Base-by-base conservation (phyloP, 805 yeast genomes). In the Ogataea philodendri region DNA sequence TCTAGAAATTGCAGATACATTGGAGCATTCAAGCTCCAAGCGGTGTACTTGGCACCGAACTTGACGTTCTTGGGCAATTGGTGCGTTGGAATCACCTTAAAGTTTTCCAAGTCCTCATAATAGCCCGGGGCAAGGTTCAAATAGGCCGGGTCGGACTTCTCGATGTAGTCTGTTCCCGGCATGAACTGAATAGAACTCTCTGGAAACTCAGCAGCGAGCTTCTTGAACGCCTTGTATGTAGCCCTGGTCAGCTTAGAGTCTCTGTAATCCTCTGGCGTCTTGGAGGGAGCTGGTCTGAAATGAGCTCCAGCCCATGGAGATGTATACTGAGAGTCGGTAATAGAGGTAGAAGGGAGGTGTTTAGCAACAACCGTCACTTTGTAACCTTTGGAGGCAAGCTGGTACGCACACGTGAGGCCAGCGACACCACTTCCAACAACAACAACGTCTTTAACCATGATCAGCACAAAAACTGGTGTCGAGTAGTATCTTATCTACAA, bases 281-380 rank as follows among this genome's bases (percentile, higher is more conserved):
- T 62, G 32, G 75, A 66, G 5, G 88, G 88, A 42, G 70, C 71
- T 2, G 88, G 87, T 44, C 88, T 62, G 57, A 69, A 81, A 54
- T 81, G 86, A 1, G 89, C 89, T 11, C 89, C 89, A 0, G 88
- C 88, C 86, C 85, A 81, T 2, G 81, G 71, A 0, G 86, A 79
- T 4, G 88, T 78, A 75, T 42, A 34, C 44, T 48, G 31, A 1
- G 60, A 51, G 32, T 51, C 42, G 25, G 15, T 30, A 22, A 39
- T 18, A n/a, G 44, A 46, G 16, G 39, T 58, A 24, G 60, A 49
- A 3, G 67, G 66, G 60, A 60, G 66, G 54, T 64, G 63, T 23
- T 56, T 64, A 0, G 82, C 76, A 7, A 81, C 53, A 5, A 81
- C 57, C 1, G 65, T 64, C 10, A 46, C 48, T 9, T 25, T n/a